Conservation (phyloP, 108 stramenopile species). For the Cyclotella kingstonii region DNA sequence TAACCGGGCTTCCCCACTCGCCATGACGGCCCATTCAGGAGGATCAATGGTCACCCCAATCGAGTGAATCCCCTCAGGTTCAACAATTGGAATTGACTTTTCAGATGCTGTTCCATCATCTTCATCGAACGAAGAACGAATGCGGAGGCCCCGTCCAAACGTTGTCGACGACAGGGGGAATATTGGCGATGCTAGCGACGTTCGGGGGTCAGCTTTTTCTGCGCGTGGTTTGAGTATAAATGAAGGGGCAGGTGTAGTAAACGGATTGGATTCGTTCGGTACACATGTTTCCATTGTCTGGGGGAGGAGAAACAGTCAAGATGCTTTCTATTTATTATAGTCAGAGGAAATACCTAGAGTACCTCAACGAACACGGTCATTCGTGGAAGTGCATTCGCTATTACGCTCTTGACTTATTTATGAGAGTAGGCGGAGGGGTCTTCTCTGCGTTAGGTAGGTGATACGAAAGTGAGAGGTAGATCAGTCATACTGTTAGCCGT, state of each 20-base stretch:
- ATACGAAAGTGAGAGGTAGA: no score
- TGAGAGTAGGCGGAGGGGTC: no score
- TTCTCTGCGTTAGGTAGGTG: no score
- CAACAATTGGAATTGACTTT: neutral
- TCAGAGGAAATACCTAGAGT: no score
- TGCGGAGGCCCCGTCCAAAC: slow-evolving; percentile 30
- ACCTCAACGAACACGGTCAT: no score
- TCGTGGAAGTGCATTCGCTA: no score
- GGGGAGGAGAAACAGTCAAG: neutral
- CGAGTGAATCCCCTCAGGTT: neutral
- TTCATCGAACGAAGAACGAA: slow-evolving; percentile 29
- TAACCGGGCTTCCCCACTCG: slow-evolving; percentile 65
- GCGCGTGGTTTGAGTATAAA: slow-evolving; percentile 45
- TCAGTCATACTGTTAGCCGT: no score
- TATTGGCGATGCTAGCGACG: slow-evolving; percentile 9
- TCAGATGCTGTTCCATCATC: slow-evolving; percentile 5
- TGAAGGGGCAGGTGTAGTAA: slow-evolving; percentile 22
- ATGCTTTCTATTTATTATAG: no score
- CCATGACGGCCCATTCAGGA: slow-evolving; percentile 79
- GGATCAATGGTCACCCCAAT: slow-evolving; percentile 47
- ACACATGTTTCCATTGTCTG: slow-evolving; percentile 39
- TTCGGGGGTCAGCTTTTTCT: slow-evolving; percentile 21
- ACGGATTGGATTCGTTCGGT: slow-evolving; percentile 28
- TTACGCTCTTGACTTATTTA: no score
- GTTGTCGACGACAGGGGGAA: slow-evolving; percentile 11